Evolutionary conservation across 2,329 filamentous ascomycete genomes (phyloP), one percentile per base, ranked within the genome.

Genomic region (Verticillium longisporum): DNA sequence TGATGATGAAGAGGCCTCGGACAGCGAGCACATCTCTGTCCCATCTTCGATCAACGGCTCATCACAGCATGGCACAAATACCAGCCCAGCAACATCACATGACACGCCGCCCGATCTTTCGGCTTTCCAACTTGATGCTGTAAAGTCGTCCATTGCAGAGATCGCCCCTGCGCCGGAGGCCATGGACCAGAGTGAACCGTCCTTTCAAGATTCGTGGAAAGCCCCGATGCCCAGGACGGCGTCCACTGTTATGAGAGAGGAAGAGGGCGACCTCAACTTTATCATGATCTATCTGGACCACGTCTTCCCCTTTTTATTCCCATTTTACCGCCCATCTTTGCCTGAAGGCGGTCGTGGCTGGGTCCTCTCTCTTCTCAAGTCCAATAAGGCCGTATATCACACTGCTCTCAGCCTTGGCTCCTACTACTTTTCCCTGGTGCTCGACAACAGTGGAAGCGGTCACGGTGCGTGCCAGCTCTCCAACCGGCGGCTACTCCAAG

Each of bases 261-360:
- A 56, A 4, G 61, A 63, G 32, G 50, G 41, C 18, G 62, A 66
- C 59, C 66, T 77, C 0, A 73, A 77, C 67, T 77, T 81, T 54
- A 72, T 83, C 61, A 84, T 85, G 79, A 78, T 84, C 61, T 88
- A 87, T 67, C 75, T 88, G 55, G 85, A 88, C 69, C 80, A 84
- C 64, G 77, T 87, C 21, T 81, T 88, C 63, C 85, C 86, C 1
- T 83, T 86, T 65, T 72, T 88, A 1, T 88, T 85, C 67, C 86
- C 86, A 2, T 84, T 87, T 68, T 88, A 88, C 70, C 78, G 78
- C 2, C 85, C 86, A 1, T 75, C 77, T 2, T 68, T 85, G 6
- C 74, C 83, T 3, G 75, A 82, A 61, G 81, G 83, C n/a, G 85
- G 85, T 14, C 79, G 82, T 57, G 79, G 81, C 32, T 88, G 85